Evolutionary conservation across 768 basidiomycete genomes (phyloP), one percentile per base, ranked within the genome.

Genomic region (Trametopsis cervina): DNA sequence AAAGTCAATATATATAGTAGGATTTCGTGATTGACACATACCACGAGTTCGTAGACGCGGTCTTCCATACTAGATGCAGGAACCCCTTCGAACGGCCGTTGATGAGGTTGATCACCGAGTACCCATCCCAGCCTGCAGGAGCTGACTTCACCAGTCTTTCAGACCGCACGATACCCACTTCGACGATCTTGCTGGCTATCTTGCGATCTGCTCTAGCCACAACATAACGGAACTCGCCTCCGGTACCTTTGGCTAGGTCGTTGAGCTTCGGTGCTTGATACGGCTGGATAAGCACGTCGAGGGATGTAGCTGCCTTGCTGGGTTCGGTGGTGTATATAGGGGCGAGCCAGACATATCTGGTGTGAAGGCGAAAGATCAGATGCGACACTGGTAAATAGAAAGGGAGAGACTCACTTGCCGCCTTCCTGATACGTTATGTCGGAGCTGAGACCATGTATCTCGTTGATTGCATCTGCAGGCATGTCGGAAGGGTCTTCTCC

Each of bases 161-260:
- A 9, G 38, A 2, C 13, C 46, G 20, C 21, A 24, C 36, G n/a
- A 47, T 20, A 4, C 37, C 46, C n/a, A 47, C 46, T 13, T 38
- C 46, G 20, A 26, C 38, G 46, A 47, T 47, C n/a, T 47, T 47
- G 12, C 38, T 37, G 11, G 46, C 3, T 1, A 25, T 7, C 36
- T 18, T 40, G 4, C 46, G 36, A 37, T 47, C 36, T 6, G 46
- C 46, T 11, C 46, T 18, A 4, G 46, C 23, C 21, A 47, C 22
- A n/a, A 47, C 37, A 24, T 47, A 47, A 23, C 36, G 46, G 46
- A 47, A 47, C 4, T 47, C 46, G 21, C 46, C 46, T 20, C 44
- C 44, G 7, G 46, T 24, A 18, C 46, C 35, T 17, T 21, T 22
- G 4, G 46, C 46, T 18, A 40, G 36, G 46, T 26, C 36, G 24